Conservation (phyloP, 441 rosid genomes). For the Pelargonium citronellum region DNA sequence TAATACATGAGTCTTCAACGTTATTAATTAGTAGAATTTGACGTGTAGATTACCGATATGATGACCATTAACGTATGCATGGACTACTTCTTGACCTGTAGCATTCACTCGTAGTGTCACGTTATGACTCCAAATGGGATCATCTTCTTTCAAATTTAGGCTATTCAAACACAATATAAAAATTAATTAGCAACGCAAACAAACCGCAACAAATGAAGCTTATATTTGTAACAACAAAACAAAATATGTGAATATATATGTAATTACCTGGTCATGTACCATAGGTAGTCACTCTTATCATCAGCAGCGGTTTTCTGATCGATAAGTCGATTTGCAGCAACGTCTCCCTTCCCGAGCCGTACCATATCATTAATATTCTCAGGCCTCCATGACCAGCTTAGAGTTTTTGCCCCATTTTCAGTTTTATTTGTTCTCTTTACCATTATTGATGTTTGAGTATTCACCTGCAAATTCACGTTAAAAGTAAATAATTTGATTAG, state of each 20-base stretch:
- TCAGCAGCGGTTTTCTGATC: slow-evolving; percentile 54
- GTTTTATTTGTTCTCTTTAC: slow-evolving; percentile 42
- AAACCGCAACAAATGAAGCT: too few relatives aligned
- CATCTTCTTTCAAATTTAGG: slow-evolving; percentile 26
- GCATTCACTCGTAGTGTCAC: slow-evolving; percentile 44
- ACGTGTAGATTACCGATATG: slow-evolving; percentile 35
- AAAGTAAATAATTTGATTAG: neutral
- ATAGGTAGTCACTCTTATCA: slow-evolving; percentile 59
- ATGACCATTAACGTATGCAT: slow-evolving; percentile 51
- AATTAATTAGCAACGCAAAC: too few relatives aligned
- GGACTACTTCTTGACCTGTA: slow-evolving; percentile 48
- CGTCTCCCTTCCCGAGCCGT: slow-evolving; percentile 35
- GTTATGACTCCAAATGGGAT: slow-evolving; percentile 35
- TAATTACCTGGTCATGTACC: slow-evolving; percentile 65
- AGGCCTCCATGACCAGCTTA: slow-evolving; percentile 71
- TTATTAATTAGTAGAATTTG: too few relatives aligned
- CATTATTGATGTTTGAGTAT: slow-evolving; percentile 47
- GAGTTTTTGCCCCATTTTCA: slow-evolving; percentile 27
- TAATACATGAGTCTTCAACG: neutral
- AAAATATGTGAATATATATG: neutral
- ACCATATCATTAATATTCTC: slow-evolving; percentile 29
- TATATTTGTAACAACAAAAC: neutral
- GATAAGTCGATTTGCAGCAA: slow-evolving; percentile 26
- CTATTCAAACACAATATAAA: slow-evolving; percentile 10
- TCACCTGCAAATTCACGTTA: slow-evolving; percentile 27